Conservation (phyloP, 1,139 yeast genomes). For the Meyerozyma elateridarum region DNA sequence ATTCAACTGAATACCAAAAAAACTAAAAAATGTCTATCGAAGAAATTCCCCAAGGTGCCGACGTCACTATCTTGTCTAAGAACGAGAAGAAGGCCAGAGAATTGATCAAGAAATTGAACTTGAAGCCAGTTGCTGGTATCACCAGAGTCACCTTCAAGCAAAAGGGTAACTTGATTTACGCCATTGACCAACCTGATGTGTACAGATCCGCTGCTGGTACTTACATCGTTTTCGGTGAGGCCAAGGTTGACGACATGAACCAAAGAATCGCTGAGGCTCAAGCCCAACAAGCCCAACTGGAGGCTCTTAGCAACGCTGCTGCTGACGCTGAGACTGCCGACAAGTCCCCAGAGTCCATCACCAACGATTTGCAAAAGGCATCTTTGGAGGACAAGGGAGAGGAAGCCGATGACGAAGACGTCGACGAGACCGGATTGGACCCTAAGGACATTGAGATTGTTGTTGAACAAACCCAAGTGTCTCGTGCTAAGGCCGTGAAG, state of each 20-base stretch:
- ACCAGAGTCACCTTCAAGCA: slow-evolving; percentile 95
- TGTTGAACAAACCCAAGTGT: slow-evolving; percentile 83
- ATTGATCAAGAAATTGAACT: slow-evolving; percentile 80
- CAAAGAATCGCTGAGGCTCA: slow-evolving; percentile 70
- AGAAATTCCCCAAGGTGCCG: slow-evolving; percentile 85
- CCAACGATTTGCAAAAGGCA: slow-evolving; percentile 87
- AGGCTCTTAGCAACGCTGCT: slow-evolving; percentile 61
- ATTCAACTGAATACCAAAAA: neutral
- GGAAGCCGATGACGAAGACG: slow-evolving; percentile 54
- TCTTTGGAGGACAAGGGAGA: slow-evolving; percentile 45
- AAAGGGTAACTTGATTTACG: slow-evolving; percentile 88
- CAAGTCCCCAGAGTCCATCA: slow-evolving; percentile 72
- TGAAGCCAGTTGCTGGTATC: slow-evolving; percentile 89
- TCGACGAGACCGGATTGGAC: slow-evolving; percentile 77
- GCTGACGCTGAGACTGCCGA: slow-evolving; percentile 29
- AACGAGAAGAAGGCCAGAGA: slow-evolving; percentile 97
- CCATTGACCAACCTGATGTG: slow-evolving; percentile 93
- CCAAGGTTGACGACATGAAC: slow-evolving; percentile 88
- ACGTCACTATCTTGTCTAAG: slow-evolving; percentile 78
- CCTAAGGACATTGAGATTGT: slow-evolving; percentile 77
- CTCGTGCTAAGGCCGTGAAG: slow-evolving; percentile 85
- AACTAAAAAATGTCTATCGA: slow-evolving; percentile 41
- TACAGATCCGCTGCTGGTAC: slow-evolving; percentile 93
- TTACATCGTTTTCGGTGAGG: slow-evolving; percentile 96
- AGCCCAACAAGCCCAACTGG: slow-evolving; percentile 44